phyloP scores from a whole-genome alignment of 176 grass and related monocot species.

The Phoenix dactylifera region DNA sequence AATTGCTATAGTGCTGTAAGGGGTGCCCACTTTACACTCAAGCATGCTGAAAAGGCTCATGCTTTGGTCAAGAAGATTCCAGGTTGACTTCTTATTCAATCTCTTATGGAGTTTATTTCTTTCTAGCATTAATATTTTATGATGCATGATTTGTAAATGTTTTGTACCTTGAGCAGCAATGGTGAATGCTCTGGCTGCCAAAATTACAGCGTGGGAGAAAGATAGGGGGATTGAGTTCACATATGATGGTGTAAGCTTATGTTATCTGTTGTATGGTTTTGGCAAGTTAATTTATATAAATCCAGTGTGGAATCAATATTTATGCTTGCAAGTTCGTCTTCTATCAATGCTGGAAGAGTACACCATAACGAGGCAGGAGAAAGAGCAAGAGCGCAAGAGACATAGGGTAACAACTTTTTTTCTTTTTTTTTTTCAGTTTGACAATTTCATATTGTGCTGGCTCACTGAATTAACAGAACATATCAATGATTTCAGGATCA shows the following conservation, averaged over 20 bases:
- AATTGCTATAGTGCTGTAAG: slow-evolving; percentile 69
- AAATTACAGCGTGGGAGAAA: slow-evolving; percentile 63
- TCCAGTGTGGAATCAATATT: too few species aligned
- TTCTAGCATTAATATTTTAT: too few species aligned
- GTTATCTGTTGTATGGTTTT: not conserved
- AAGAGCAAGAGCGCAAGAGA: slow-evolving; percentile 57
- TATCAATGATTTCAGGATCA: slow-evolving; percentile 39
- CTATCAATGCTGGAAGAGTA: slow-evolving; percentile 65
- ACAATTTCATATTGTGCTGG: too few species aligned
- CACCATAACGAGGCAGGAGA: slow-evolving; percentile 49
- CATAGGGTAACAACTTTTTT: slow-evolving; percentile 35
- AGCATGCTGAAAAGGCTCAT: slow-evolving; percentile 69
- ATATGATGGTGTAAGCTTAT: slow-evolving; percentile 53
- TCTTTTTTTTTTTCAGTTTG: not conserved
- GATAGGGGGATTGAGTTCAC: slow-evolving; percentile 52
- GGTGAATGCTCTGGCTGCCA: slow-evolving; percentile 52
- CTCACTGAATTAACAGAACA: too few species aligned
- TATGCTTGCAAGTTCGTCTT: slow-evolving; percentile 41
- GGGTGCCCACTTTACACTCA: slow-evolving; percentile 66
- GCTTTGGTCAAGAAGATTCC: slow-evolving; percentile 66
- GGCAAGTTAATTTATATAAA: not conserved
- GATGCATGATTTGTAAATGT: not conserved
- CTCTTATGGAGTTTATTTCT: too few species aligned
- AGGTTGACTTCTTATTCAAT: slow-evolving; percentile 22
- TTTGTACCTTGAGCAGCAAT: slow-evolving; percentile 36